Percentiles rank a stretch among this genome's conserved stretches.
Conservation (phyloP, 2,329 filamentous ascomycete species). For the Dactylellina cionopaga region DNA sequence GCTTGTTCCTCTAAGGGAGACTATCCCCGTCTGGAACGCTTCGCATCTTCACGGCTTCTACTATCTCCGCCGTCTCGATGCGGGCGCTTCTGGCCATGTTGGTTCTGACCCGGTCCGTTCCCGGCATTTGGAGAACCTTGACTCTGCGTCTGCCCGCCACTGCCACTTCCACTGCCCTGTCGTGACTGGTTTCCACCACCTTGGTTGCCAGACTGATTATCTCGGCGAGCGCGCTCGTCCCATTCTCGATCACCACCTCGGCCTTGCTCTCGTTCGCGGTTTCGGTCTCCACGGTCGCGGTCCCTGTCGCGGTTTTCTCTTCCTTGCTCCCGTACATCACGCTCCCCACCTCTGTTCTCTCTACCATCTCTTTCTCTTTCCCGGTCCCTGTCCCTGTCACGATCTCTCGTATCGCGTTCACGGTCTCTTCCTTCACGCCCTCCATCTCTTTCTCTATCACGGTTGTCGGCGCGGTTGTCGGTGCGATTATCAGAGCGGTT, state of each 20-base stretch:
- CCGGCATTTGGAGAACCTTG: constrained; percentile 16
- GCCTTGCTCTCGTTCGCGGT: constrained; percentile 16
- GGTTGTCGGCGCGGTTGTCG: constrained; percentile 7
- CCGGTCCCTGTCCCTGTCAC: constrained; percentile 27
- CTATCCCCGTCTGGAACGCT: constrained; percentile 49
- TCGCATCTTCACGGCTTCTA: constrained; percentile 43
- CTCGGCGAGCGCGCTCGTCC: constrained; percentile 30
- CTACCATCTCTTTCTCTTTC: constrained; percentile 17
- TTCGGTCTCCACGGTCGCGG: constrained; percentile 34
- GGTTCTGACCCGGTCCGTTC: constrained; percentile 15
- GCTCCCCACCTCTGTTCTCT: constrained; percentile 12
- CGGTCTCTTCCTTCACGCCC: constrained; percentile 45
- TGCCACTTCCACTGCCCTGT: constrained; percentile 7
- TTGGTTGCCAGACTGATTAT: constrained; percentile 35
- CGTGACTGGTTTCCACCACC: constrained; percentile 26
- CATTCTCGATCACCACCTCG: constrained; percentile 25
- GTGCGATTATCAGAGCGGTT: background rate
- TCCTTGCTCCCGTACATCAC: constrained; percentile 19
- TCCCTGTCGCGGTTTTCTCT: constrained; percentile 33
- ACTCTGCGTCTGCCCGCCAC: background rate
- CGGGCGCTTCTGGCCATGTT: constrained; percentile 46
- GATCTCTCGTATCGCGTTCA: constrained; percentile 41
- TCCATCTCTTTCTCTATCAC: constrained; percentile 31
- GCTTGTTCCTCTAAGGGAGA: constrained; percentile 9
- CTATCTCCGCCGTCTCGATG: constrained; percentile 46